Evolutionary conservation across 2,329 filamentous ascomycete species (phyloP).

Genomic region (Dactylellina sp.): DNA sequence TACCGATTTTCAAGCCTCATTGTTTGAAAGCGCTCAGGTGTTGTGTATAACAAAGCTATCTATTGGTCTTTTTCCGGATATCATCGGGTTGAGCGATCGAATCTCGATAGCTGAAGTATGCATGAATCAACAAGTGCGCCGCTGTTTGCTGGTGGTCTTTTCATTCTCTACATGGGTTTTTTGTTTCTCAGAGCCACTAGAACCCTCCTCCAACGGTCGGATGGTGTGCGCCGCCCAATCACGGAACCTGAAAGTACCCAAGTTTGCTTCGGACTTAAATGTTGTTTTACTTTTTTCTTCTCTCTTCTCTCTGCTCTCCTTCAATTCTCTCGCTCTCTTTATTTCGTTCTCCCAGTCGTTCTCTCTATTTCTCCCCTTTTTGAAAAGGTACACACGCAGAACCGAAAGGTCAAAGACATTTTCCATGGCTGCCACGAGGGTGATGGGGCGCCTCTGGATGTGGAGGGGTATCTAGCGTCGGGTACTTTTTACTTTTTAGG

Average conservation of each 20-base stretch:
- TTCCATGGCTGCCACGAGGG: slow-evolving; percentile 55
- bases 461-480: slow-evolving; percentile 27
- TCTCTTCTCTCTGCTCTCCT: neutral
- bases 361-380: neutral
- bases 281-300: neutral
- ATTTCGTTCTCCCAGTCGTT: too few relatives aligned
- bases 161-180: slow-evolving; percentile 5
- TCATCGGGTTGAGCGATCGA: neutral
- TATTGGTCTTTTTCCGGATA: slow-evolving; percentile 9
- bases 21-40: slow-evolving; percentile 10
- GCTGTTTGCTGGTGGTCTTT: neutral
- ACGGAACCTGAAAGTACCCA: slow-evolving; percentile 12
- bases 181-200: slow-evolving; percentile 18
- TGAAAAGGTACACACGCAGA: neutral
- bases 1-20: slow-evolving; percentile 4
- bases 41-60: neutral
- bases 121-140: neutral
- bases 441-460: slow-evolving; percentile 10
- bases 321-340: too few relatives aligned
- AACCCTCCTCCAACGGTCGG: slow-evolving; percentile 46
- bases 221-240: slow-evolving; percentile 34
- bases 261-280: slow-evolving; percentile 8
- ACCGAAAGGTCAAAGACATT: slow-evolving; percentile 21
- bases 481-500: slow-evolving; percentile 45
- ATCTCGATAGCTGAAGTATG: neutral